A percentile compares a stretch with the other conserved stretches of the same genome.
Conservation (phyloP, 2,329 filamentous ascomycete species). For the Nemania diffusa region DNA sequence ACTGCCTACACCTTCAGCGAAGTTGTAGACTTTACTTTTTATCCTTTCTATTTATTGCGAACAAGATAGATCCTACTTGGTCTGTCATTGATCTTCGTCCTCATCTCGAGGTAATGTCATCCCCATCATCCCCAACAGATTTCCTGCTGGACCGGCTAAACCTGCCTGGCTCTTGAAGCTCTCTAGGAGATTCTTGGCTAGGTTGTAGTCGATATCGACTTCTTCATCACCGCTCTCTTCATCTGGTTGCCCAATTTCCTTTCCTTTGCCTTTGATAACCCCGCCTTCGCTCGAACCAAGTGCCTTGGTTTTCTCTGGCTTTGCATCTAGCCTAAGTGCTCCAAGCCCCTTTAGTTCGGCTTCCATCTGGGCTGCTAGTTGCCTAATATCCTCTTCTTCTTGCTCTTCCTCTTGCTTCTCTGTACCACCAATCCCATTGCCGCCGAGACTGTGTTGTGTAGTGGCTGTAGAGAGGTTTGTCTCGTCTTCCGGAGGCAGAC, state of each 20-base stretch:
- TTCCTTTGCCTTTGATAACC: slow-evolving; percentile 37
- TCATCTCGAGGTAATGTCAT: slow-evolving; percentile 84
- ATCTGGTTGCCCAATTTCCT: slow-evolving; percentile 47
- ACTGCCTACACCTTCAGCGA: not conserved
- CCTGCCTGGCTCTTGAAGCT: slow-evolving; percentile 93
- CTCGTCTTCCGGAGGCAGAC: slow-evolving; percentile 57
- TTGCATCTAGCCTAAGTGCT: slow-evolving; percentile 66
- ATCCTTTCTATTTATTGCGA: not conserved
- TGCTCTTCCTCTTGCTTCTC: slow-evolving; percentile 58
- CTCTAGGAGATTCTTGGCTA: slow-evolving; percentile 90
- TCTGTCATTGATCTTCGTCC: slow-evolving; percentile 58
- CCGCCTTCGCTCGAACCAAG: slow-evolving; percentile 46
- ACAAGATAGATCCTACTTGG: slow-evolving; percentile 18
- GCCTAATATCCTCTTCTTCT: slow-evolving; percentile 70
- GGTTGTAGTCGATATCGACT: slow-evolving; percentile 83
- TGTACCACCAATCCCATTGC: not conserved
- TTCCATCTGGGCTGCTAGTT: slow-evolving; percentile 76
- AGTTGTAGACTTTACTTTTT: not conserved
- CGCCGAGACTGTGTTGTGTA: slow-evolving; percentile 21
- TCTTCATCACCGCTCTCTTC: slow-evolving; percentile 65
- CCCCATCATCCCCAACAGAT: slow-evolving; percentile 87
- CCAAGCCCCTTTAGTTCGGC: slow-evolving; percentile 76
- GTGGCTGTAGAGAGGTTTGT: slow-evolving; percentile 18
- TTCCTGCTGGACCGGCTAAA: slow-evolving; percentile 84
- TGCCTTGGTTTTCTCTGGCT: slow-evolving; percentile 47